Evolutionary conservation across 768 basidiomycete species (phyloP).

Genomic region (Serendipita vermifera): DNA sequence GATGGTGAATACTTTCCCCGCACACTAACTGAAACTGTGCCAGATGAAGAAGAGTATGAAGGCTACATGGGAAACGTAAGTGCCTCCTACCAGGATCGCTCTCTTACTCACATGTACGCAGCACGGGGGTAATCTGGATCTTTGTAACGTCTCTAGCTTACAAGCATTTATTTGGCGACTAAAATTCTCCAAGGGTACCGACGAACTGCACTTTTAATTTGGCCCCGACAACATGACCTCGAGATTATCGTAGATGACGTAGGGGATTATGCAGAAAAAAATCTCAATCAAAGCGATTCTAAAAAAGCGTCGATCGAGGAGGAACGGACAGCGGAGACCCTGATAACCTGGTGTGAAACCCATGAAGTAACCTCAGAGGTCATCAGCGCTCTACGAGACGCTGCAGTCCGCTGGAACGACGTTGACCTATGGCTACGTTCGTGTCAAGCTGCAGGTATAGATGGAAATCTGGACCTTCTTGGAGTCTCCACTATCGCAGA

Average conservation of each 20-base stretch:
- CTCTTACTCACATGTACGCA: neutral
- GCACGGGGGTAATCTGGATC: constrained; percentile 21
- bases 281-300: neutral
- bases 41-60: constrained; percentile 29
- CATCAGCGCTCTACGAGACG: neutral
- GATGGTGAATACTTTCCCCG: constrained; percentile 25
- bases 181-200: constrained; percentile 18
- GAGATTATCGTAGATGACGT: constrained; percentile 16
- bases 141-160: constrained; percentile 18
- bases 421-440: too few species aligned
- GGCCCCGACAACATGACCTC: constrained; percentile 19
- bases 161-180: constrained; percentile 14
- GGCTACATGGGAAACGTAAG: constrained; percentile 33
- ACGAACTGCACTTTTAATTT: constrained; percentile 25
- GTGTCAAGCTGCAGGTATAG: too few species aligned
- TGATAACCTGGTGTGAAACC: neutral
- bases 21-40: constrained; percentile 25
- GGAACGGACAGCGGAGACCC: neutral
- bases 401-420: too few species aligned
- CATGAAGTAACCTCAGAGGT: neutral
- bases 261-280: neutral
- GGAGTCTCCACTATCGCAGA: too few species aligned
- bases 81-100: neutral
- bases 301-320: neutral
- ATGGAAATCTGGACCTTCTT: too few species aligned